phyloP scores from a whole-genome alignment of 441 rosid species.

The Macaranga tanarius region DNA sequence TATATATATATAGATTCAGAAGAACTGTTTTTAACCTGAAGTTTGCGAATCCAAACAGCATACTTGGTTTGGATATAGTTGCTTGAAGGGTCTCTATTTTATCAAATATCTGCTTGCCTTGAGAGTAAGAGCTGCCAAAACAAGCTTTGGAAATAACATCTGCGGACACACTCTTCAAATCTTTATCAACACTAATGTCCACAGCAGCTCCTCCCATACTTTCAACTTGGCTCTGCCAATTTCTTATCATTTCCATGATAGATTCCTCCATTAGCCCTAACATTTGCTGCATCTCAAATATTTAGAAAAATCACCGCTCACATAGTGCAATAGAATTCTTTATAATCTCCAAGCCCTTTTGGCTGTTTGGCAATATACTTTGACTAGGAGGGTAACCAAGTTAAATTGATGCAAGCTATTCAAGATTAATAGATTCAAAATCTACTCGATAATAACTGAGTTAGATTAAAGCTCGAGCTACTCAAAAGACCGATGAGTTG shows the following conservation, averaged over 20 bases:
- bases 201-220: slow-evolving; percentile 20
- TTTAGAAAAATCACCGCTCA: too few relatives aligned
- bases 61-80: slow-evolving; percentile 23
- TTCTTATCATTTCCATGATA: slow-evolving; percentile 15
- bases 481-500: too few relatives aligned
- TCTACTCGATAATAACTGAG: too few relatives aligned
- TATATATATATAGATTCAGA: too few relatives aligned
- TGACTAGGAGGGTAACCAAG: too few relatives aligned
- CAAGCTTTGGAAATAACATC: slow-evolving; percentile 39
- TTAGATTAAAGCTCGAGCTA: too few relatives aligned
- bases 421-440: too few relatives aligned
- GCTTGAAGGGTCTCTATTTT: slow-evolving; percentile 31
- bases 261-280: slow-evolving; percentile 36
- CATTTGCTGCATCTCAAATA: slow-evolving; percentile 20
- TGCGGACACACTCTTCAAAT: slow-evolving; percentile 30
- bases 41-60: slow-evolving; percentile 25
- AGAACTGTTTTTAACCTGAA: slow-evolving; percentile 12
- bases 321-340: too few relatives aligned
- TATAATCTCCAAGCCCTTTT: too few relatives aligned
- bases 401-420: too few relatives aligned
- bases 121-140: slow-evolving; percentile 34
- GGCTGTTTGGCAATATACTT: too few relatives aligned
- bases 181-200: slow-evolving; percentile 26
- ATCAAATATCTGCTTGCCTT: slow-evolving; percentile 33
- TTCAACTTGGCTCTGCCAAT: slow-evolving; percentile 26